Evolutionary conservation across 2,329 filamentous ascomycete species (phyloP).

Genomic region (Cordyceps pruinosa): DNA sequence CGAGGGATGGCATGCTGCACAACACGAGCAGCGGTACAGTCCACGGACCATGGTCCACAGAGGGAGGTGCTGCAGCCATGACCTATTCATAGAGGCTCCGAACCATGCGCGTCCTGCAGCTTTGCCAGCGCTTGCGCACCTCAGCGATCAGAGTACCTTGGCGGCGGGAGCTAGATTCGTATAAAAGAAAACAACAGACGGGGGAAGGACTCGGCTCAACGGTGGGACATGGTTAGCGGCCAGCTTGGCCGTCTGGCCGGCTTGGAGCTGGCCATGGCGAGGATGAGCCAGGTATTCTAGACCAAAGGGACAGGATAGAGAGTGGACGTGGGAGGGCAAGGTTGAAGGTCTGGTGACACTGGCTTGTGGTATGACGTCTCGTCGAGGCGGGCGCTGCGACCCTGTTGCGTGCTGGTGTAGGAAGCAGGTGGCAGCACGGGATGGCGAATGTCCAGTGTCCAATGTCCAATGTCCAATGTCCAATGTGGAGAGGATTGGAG

Average conservation of each 20-base stretch:
- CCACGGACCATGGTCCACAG: neutral
- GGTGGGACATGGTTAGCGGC: neutral
- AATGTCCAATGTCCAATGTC: too few species aligned
- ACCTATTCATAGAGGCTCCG: neutral
- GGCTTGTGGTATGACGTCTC: conserved; percentile 11
- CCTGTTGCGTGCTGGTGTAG: neutral
- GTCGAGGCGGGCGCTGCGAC: neutral
- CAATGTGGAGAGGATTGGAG: too few species aligned
- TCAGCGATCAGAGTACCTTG: neutral
- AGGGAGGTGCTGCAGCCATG: neutral
- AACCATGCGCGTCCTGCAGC: neutral
- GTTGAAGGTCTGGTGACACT: conserved; percentile 9
- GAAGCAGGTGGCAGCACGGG: neutral
- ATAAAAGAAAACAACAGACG: neutral
- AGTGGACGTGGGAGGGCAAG: neutral
- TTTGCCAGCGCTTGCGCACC: neutral
- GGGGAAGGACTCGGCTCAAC: neutral
- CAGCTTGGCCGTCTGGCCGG: neutral
- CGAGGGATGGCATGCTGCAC: conserved; percentile 5
- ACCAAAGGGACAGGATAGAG: neutral
- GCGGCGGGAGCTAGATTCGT: conserved; percentile 1
- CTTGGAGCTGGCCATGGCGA: neutral
- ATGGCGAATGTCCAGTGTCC: neutral
- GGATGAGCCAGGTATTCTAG: neutral
- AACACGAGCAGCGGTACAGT: neutral